Base-by-base conservation (phyloP, 2,329 filamentous ascomycete genomes). In the Trichoderma koningiopsis region DNA sequence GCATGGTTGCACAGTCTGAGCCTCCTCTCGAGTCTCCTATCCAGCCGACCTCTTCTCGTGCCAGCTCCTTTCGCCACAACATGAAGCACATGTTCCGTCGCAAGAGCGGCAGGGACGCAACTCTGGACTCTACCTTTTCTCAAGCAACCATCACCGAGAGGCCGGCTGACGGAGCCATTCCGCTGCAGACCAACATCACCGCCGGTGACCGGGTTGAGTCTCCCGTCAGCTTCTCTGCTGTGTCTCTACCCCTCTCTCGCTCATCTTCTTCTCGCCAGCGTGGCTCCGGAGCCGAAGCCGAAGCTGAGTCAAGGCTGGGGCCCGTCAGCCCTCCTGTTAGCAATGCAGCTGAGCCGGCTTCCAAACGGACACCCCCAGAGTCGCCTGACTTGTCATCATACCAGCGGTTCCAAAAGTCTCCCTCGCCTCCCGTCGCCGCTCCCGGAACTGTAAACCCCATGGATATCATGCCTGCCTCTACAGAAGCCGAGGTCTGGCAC, bases 361-460 rank as follows among this genome's bases (percentile, higher is more conserved):
- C 72, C 47, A 73, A 74, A 56, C 76, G 73, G 58, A 77, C 73
- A 14, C 73, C 74, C 59, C 76, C 76, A 29, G 68, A 76, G 47
- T 75, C 76, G 19, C 73, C 76, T 49, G 22, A 31, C 27, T 73
- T 74, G 7, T 59, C 67, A 29, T 69, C 74, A 11, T 62, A 59
- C 10, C 71, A 71, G 64, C 75, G 73, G 56, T 72, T 75, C 43
- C 72, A 70, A 62, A 68, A 72, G 8, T 75, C 76, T 29, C 74
- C 78, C 60, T 76, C 76, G 24, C 76, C 79, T 56, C 75, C 80
- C 14, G 66, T 69, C 5, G 78, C 83, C 43, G 78, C 81, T 1
- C 81, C 82, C 3, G 83, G 83, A 40, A 86, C 84, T 4, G 84
- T 85, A 11, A 86, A 86, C 52, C 85, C 85, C 0, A 85, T 85